phyloP scores from a whole-genome alignment of 2,329 filamentous ascomycete species.

The Arthrocladium fulminans region DNA sequence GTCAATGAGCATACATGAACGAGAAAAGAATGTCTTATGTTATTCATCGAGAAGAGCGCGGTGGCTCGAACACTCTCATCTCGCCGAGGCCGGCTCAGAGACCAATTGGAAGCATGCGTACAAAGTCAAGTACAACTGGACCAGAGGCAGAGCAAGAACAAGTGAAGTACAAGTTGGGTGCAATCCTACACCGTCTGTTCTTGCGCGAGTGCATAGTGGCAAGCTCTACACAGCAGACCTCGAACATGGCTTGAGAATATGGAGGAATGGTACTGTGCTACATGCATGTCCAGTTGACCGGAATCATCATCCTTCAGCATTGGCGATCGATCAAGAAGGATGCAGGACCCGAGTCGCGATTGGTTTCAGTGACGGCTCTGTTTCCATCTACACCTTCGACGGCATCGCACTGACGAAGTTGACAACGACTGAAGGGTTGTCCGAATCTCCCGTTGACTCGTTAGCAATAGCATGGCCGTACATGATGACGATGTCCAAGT shows the following conservation, averaged over 20 bases:
- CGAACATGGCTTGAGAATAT: slow-evolving; percentile 62
- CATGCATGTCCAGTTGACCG: slow-evolving; percentile 35
- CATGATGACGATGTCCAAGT: slow-evolving; percentile 65
- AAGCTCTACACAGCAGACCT: slow-evolving; percentile 69
- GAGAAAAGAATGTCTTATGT: background rate
- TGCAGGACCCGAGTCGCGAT: slow-evolving; percentile 52
- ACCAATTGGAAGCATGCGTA: slow-evolving; percentile 85
- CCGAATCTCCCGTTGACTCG: slow-evolving; percentile 55
- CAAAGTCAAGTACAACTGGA: slow-evolving; percentile 84
- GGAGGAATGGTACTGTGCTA: slow-evolving; percentile 49
- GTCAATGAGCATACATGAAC: slow-evolving; percentile 25
- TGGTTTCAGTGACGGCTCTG: slow-evolving; percentile 64
- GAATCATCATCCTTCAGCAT: slow-evolving; percentile 46
- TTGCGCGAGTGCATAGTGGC: slow-evolving; percentile 70
- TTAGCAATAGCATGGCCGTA: slow-evolving; percentile 68
- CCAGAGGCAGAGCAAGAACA: slow-evolving; percentile 68
- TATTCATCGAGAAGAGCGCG: slow-evolving; percentile 43
- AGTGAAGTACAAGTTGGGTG: slow-evolving; percentile 52
- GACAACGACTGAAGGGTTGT: slow-evolving; percentile 45
- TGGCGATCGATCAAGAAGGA: slow-evolving; percentile 51
- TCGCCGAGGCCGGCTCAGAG: slow-evolving; percentile 41
- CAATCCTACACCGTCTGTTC: slow-evolving; percentile 48
- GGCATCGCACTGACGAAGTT: slow-evolving; percentile 15
- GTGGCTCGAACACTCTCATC: slow-evolving; percentile 54
- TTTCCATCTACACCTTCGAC: slow-evolving; percentile 55